Percentiles rank a stretch among this genome's conserved stretches.
phyloP scores from a whole-genome alignment of 164 flowering plant species.

The Dillenia turbinata region DNA sequence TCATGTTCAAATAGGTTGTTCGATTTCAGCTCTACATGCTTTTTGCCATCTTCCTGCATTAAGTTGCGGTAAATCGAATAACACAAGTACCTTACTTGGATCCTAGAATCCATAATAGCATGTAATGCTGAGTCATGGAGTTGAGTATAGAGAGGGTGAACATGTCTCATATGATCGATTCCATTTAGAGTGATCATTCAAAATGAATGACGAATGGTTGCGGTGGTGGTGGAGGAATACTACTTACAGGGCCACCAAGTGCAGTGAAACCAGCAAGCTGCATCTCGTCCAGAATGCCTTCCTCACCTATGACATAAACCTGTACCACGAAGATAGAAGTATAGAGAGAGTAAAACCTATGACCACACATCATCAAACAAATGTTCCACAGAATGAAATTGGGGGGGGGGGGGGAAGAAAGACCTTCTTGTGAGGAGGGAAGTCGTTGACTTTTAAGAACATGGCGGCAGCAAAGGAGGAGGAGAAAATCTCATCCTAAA shows the following conservation, averaged over 20 bases:
- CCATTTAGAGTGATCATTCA: too few relatives aligned
- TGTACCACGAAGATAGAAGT: constrained; percentile 17
- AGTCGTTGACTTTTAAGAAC: constrained; percentile 73
- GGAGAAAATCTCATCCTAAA: constrained; percentile 86
- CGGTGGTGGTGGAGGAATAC: neutral
- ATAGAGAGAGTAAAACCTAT: neutral
- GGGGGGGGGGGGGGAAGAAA: neutral
- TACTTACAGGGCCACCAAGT: constrained; percentile 88
- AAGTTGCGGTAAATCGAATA: neutral
- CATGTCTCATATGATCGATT: too few relatives aligned
- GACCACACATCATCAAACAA: neutral
- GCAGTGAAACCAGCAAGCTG: constrained; percentile 79
- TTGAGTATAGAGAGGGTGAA: too few relatives aligned
- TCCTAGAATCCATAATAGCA: too few relatives aligned
- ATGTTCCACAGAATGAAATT: too few relatives aligned
- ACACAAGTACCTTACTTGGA: neutral
- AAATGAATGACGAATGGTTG: neutral
- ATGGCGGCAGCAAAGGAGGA: constrained; percentile 98
- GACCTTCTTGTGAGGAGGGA: constrained; percentile 84
- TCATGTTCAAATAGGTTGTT: constrained; percentile 71
- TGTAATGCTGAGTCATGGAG: too few relatives aligned
- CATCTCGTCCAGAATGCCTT: constrained; percentile 88
- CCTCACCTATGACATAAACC: constrained; percentile 91
- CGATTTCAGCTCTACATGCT: constrained; percentile 46
- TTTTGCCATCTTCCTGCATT: constrained; percentile 79